Evolutionary conservation across 805 yeast species (phyloP).

Genomic region (Candida corydali): DNA sequence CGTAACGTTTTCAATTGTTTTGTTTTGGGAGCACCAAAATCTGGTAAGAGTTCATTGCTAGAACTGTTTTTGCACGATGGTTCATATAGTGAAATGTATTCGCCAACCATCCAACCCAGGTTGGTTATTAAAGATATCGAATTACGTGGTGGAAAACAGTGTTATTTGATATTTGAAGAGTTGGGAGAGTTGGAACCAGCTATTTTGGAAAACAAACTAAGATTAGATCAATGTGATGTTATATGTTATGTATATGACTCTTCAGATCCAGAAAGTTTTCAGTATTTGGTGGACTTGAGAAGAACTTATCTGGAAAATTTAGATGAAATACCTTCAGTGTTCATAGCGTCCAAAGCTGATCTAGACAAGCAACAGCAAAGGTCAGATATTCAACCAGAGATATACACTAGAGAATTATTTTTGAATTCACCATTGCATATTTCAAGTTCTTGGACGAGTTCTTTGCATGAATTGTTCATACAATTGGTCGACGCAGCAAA

Average conservation of each 20-base stretch:
- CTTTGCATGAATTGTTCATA: constrained; percentile 77
- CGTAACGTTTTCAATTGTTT: constrained; percentile 91
- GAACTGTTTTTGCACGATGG: constrained; percentile 74
- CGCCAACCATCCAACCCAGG: constrained; percentile 78
- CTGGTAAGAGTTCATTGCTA: constrained; percentile 83
- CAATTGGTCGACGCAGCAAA: constrained; percentile 88
- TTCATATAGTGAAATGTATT: constrained; percentile 61
- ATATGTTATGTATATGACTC: constrained; percentile 89
- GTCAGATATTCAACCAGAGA: constrained; percentile 81
- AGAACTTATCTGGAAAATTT: constrained; percentile 53
- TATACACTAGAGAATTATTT: constrained; percentile 60
- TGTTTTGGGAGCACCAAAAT: constrained; percentile 75
- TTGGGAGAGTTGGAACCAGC: constrained; percentile 84
- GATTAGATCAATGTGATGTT: constrained; percentile 85
- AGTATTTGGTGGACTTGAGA: constrained; percentile 70
- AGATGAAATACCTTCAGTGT: constrained; percentile 70
- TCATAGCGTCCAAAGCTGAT: constrained; percentile 93
- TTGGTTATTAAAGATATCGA: constrained; percentile 91
- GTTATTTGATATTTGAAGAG: constrained; percentile 87
- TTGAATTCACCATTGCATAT: constrained; percentile 86
- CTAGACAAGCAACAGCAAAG: constrained; percentile 94
- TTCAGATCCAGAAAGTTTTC: constrained; percentile 92
- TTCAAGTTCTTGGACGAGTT: constrained; percentile 85
- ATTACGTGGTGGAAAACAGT: constrained; percentile 90
- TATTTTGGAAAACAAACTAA: constrained; percentile 61